Conservation (phyloP, 352 stramenopile genomes). For the Phytophthora cactorum region DNA sequence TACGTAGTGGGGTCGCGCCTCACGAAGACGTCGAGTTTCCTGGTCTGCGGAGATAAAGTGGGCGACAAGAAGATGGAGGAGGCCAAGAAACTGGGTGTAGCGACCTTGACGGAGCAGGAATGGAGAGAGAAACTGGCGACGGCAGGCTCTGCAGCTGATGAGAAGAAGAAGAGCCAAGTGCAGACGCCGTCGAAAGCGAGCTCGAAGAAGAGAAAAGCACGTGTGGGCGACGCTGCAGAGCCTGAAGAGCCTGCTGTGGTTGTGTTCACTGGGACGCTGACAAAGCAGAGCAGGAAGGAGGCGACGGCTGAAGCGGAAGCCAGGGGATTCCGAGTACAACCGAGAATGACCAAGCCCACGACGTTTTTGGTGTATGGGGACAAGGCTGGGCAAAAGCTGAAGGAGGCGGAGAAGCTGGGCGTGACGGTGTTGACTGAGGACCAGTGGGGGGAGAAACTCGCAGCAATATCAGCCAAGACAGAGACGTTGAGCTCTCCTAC, state of each 20-base stretch:
- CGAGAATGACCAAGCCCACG: conserved; percentile 46
- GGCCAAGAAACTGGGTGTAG: conserved; percentile 43
- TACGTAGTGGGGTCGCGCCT: conserved; percentile 47
- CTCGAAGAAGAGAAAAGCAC: conserved; percentile 22
- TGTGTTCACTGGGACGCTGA: conserved; percentile 42
- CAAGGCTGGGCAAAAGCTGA: conserved; percentile 52
- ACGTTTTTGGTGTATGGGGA: conserved; percentile 58
- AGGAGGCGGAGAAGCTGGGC: conserved; percentile 50
- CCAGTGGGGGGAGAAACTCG: conserved; percentile 42
- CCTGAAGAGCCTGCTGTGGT: conserved; percentile 13
- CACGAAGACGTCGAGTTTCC: conserved; percentile 47
- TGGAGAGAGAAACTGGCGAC: conserved; percentile 42
- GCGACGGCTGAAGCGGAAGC: conserved; percentile 38
- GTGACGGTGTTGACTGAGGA: conserved; percentile 47
- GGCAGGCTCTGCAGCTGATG: not conserved
- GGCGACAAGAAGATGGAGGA: conserved; percentile 60
- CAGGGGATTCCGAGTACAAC: conserved; percentile 45
- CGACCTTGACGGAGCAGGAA: conserved; percentile 45
- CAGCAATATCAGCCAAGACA: not conserved
- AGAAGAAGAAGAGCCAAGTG: not conserved
- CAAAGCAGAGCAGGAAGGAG: conserved; percentile 49
- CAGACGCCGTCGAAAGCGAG: not conserved
- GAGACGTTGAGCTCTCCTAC: not conserved
- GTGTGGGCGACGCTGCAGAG: not conserved
- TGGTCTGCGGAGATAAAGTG: conserved; percentile 60